Evolutionary conservation across 441 rosid genomes (phyloP).

Genomic region (Adansonia madagascariensis): DNA sequence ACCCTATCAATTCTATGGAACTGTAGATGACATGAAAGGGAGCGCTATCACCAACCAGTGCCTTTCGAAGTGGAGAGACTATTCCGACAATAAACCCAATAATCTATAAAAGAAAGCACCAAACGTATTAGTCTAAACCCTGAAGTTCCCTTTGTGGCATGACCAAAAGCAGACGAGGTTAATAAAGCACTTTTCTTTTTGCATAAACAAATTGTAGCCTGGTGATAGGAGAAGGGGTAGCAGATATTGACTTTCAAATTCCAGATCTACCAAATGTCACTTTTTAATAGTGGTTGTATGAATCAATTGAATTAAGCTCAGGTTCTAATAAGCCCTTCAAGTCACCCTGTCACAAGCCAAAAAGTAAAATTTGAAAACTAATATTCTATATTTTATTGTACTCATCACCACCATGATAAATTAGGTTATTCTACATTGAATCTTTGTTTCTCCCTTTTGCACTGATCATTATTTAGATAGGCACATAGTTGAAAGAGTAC

Average conservation of each 20-base stretch:
- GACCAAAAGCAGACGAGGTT: not conserved
- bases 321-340: too few species aligned
- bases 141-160: not conserved
- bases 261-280: not conserved
- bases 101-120: constrained; percentile 25
- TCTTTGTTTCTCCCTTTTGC: not conserved
- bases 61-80: constrained; percentile 36
- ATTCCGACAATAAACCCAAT: constrained; percentile 34
- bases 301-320: too few species aligned
- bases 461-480: too few species aligned
- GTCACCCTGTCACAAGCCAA: not conserved
- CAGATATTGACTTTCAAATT: not conserved
- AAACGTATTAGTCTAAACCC: not conserved
- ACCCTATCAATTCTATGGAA: constrained; percentile 38
- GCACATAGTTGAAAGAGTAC: not conserved
- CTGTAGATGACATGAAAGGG: constrained; percentile 39
- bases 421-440: not conserved
- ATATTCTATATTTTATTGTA: not conserved
- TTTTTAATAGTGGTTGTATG: too few species aligned
- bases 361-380: not conserved
- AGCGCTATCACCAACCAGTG: constrained; percentile 35
- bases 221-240: not conserved
- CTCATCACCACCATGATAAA: not conserved
- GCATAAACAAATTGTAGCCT: too few species aligned
- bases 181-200: not conserved